Conservation (phyloP, 495 filamentous ascomycete species). For the Xylaria sp. region DNA sequence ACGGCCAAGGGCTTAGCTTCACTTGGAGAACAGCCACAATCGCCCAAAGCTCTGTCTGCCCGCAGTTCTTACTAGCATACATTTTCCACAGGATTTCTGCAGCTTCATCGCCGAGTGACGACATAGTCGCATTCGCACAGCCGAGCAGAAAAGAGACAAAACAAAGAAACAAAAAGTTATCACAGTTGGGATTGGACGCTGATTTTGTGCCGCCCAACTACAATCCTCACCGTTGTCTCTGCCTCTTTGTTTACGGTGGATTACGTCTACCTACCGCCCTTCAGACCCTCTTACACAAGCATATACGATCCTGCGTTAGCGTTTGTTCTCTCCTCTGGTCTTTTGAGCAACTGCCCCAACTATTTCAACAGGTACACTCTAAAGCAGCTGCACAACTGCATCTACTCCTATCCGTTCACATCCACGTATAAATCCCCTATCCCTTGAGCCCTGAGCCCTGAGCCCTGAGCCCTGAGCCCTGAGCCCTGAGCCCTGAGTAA, state of each 20-base stretch:
- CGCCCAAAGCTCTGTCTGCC: neutral
- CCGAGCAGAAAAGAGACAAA: neutral
- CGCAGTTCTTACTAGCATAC: neutral
- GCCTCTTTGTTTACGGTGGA: slow-evolving; percentile 19
- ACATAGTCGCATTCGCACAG: slow-evolving; percentile 24
- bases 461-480: no score
- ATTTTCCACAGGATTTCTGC: neutral
- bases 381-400: neutral
- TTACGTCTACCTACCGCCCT: neutral
- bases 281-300: neutral
- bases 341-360: slow-evolving; percentile 1
- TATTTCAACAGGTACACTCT: neutral
- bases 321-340: neutral
- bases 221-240: neutral
- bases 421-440: neutral
- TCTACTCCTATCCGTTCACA: neutral
- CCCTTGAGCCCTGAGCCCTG: neutral
- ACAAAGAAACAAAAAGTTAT: neutral
- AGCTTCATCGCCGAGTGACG: slow-evolving; percentile 28
- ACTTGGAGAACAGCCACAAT: neutral
- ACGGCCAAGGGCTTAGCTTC: neutral
- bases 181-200: neutral
- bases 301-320: neutral
- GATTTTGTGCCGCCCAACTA: slow-evolving; percentile 9
- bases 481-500: neutral